A percentile compares a stretch with the other conserved stretches of the same genome.
phyloP scores from a whole-genome alignment of 306 rosid genomes.

The Crotalaria pallida region DNA sequence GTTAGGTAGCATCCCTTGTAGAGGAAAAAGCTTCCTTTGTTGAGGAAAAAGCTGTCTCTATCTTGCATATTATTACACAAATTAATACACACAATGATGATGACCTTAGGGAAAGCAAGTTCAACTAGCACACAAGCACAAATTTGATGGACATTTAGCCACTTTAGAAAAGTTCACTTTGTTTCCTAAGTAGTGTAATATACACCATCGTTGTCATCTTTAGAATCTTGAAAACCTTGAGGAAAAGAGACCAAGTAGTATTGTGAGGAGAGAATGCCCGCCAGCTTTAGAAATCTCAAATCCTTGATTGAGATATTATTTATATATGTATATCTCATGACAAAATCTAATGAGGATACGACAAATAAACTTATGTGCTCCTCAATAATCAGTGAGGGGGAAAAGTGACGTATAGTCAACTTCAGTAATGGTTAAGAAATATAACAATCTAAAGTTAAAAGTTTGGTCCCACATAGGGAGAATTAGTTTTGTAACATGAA shows the following conservation, averaged over 20 bases:
- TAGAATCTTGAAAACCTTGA: not conserved
- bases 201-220: not conserved
- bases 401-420: not conserved
- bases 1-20: slow-evolving; percentile 13
- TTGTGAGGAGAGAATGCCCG: not conserved
- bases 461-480: not conserved
- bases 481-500: not conserved
- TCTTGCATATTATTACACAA: not conserved
- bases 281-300: slow-evolving; percentile 2
- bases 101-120: slow-evolving; percentile 4
- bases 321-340: not conserved
- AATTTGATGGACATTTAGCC: not conserved
- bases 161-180: not conserved
- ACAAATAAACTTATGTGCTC: not conserved
- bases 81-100: not conserved
- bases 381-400: not conserved
- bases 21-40: slow-evolving; percentile 12
- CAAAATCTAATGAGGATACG: not conserved
- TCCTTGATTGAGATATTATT: slow-evolving; percentile 5
- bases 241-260: not conserved
- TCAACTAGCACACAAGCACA: not conserved
- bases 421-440: too few relatives aligned
- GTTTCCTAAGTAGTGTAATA: not conserved
- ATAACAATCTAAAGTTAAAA: too few relatives aligned
- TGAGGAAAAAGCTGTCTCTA: slow-evolving; percentile 3